A percentile compares a stretch with the other conserved stretches of the same genome.
phyloP scores from a whole-genome alignment of 805 yeast genomes.

The Grigorovia jiainica region DNA sequence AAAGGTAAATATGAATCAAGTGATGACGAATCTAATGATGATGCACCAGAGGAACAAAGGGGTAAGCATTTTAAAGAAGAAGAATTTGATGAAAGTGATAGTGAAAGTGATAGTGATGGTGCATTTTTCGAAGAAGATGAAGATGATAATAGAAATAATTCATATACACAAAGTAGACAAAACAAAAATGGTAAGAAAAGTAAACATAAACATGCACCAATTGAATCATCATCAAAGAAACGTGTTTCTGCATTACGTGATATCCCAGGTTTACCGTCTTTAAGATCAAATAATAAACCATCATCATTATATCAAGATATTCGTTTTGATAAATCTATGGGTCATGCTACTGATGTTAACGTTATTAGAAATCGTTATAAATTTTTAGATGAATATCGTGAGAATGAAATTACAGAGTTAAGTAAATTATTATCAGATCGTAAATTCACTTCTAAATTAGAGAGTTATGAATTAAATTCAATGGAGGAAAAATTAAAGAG shows the following conservation, averaged over 20 bases:
- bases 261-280: conserved; percentile 53
- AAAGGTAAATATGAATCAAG: background rate
- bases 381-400: conserved; percentile 80
- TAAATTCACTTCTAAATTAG: conserved; percentile 34
- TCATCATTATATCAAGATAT: conserved; percentile 60
- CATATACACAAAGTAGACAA: no score
- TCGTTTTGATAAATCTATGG: conserved; percentile 83
- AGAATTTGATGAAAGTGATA: conserved; percentile 11
- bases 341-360: conserved; percentile 66
- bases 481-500: conserved; percentile 52
- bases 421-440: conserved; percentile 44
- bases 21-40: background rate
- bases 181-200: conserved; percentile 17
- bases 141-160: conserved; percentile 9
- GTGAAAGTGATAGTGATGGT: conserved; percentile 14
- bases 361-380: conserved; percentile 67
- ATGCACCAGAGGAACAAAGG: conserved; percentile 11
- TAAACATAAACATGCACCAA: conserved; percentile 77
- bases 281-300: conserved; percentile 11
- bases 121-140: conserved; percentile 35
- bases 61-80: conserved; percentile 7
- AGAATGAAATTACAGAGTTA: conserved; percentile 58
- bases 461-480: conserved; percentile 40
- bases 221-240: conserved; percentile 63
- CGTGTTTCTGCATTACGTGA: conserved; percentile 63